Conservation (phyloP, 495 filamentous ascomycete species). For the Podospora sp. region DNA sequence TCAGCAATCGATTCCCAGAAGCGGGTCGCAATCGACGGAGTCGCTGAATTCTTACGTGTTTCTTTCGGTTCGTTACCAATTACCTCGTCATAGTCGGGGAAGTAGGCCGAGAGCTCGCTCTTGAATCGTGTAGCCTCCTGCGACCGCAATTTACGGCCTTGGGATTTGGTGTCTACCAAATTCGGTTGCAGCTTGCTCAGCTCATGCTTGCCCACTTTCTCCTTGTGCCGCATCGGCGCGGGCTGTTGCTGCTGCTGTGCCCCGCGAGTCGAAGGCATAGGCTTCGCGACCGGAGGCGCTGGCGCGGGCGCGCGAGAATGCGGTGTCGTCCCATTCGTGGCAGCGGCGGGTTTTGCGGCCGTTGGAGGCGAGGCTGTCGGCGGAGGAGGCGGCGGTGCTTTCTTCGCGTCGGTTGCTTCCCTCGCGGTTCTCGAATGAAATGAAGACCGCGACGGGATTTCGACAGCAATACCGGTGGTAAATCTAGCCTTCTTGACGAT, state of each 20-base stretch:
- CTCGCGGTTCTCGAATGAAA: slow-evolving; percentile 31
- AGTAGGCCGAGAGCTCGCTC: slow-evolving; percentile 85
- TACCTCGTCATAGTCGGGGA: slow-evolving; percentile 88
- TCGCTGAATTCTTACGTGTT: slow-evolving; percentile 59
- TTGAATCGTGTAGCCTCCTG: slow-evolving; percentile 66
- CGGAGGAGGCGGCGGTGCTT: slow-evolving; percentile 15
- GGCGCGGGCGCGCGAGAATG: slow-evolving; percentile 24
- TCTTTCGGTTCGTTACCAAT: slow-evolving; percentile 79
- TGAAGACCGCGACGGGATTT: slow-evolving; percentile 40
- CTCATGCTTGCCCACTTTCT: slow-evolving; percentile 55
- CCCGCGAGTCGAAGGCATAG: slow-evolving; percentile 30
- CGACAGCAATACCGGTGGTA: slow-evolving; percentile 41
- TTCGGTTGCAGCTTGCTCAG: slow-evolving; percentile 49
- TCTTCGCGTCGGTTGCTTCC: slow-evolving; percentile 33
- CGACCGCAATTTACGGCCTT: slow-evolving; percentile 57
- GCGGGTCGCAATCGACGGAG: slow-evolving; percentile 9
- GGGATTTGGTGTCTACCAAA: slow-evolving; percentile 45
- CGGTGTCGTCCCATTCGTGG: slow-evolving; percentile 33
- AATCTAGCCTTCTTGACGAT: slow-evolving; percentile 29
- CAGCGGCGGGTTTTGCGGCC: slow-evolving; percentile 30
- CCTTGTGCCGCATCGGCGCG: slow-evolving; percentile 46
- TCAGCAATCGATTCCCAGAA: slow-evolving; percentile 8
- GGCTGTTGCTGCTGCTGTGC: slow-evolving; percentile 27
- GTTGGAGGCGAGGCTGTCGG: slow-evolving; percentile 30
- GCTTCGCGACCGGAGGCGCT: slow-evolving; percentile 23